Conservation (phyloP, 257 asterid species). For the Voacanga thouarsii region DNA sequence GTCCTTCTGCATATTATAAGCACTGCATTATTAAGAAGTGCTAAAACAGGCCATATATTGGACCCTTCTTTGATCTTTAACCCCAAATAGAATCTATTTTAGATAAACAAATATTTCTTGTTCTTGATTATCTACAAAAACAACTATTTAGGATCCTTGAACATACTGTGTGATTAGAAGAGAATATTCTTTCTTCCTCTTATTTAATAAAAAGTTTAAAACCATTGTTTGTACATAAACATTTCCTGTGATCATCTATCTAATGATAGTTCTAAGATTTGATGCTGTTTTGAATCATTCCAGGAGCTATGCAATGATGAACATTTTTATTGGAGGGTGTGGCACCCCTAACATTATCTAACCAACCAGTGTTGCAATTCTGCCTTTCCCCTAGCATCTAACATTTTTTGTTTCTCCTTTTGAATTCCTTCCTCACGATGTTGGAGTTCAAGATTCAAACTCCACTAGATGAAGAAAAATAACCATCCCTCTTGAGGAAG, state of each 20-base stretch:
- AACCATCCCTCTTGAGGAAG: neutral
- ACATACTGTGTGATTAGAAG: neutral
- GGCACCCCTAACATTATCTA: neutral
- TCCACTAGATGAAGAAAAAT: neutral
- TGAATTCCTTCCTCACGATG: neutral
- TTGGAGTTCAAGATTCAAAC: neutral
- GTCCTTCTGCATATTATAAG: neutral
- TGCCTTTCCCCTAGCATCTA: neutral
- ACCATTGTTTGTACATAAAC: neutral
- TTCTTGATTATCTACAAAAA: slow-evolving; percentile 2
- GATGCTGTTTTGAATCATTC: neutral
- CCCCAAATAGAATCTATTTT: neutral
- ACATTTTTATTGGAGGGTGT: neutral
- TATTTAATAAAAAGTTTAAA: neutral
- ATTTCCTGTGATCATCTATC: neutral
- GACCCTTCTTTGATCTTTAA: neutral
- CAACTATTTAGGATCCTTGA: neutral
- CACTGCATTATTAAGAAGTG: neutral
- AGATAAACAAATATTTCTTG: neutral
- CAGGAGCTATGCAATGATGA: neutral
- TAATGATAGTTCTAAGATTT: neutral
- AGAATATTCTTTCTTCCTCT: neutral
- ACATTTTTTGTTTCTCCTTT: neutral
- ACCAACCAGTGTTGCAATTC: neutral
- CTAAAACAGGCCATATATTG: neutral